Evolutionary conservation across 371 early-diverging fungal species (phyloP).

Genomic region (Mortierella polycephala): DNA sequence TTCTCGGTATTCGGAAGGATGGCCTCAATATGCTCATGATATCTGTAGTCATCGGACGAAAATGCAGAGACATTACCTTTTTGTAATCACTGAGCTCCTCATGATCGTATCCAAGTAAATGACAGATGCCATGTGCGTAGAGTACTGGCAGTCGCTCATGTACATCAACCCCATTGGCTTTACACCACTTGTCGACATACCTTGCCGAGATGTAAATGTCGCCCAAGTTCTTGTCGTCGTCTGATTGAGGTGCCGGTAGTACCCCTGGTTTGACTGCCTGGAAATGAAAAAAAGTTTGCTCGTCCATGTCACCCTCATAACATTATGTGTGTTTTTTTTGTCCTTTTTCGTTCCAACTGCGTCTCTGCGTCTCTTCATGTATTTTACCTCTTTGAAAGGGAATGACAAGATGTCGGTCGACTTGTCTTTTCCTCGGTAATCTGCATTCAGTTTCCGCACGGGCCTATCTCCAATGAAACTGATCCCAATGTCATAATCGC

Average conservation of each 20-base stretch:
- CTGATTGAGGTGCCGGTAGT: slow-evolving; percentile 34
- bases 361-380: background rate
- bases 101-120: slow-evolving; percentile 68
- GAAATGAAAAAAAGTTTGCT: background rate
- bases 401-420: slow-evolving; percentile 67
- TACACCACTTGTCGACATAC: slow-evolving; percentile 58
- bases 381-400: slow-evolving; percentile 55
- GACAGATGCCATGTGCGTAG: slow-evolving; percentile 64
- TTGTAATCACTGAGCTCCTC: slow-evolving; percentile 53
- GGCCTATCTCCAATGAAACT: slow-evolving; percentile 53
- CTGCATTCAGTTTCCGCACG: slow-evolving; percentile 55
- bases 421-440: slow-evolving; percentile 57
- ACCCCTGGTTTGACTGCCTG: slow-evolving; percentile 44
- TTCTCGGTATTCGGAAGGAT: background rate
- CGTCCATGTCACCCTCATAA: background rate
- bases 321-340: background rate
- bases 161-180: slow-evolving; percentile 42
- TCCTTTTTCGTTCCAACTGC: background rate
- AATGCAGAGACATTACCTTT: slow-evolving; percentile 22
- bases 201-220: slow-evolving; percentile 61
- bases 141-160: slow-evolving; percentile 57
- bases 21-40: background rate
- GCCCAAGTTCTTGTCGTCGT: slow-evolving; percentile 60
- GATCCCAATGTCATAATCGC: slow-evolving; percentile 63
- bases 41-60: background rate